Conservation (phyloP, 2,329 filamentous ascomycete species). For the Lizonia empirigonia region DNA sequence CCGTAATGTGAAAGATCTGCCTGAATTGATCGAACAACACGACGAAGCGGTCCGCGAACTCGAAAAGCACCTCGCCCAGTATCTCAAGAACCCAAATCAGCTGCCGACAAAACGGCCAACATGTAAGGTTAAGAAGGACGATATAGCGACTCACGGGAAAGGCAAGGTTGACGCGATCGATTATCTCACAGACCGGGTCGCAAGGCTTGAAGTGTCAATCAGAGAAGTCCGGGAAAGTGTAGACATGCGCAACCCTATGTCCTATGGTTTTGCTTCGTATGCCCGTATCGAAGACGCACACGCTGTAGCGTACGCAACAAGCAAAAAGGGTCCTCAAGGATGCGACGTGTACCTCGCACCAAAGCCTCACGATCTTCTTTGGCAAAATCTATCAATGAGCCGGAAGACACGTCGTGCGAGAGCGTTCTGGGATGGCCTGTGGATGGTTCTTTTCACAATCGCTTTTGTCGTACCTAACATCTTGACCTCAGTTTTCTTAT, state of each 20-base stretch:
- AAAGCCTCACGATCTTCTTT: conserved; percentile 88
- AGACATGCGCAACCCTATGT: conserved; percentile 86
- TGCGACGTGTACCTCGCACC: conserved; percentile 80
- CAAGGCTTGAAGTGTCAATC: conserved; percentile 79
- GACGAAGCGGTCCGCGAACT: conserved; percentile 78
- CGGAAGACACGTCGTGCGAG: conserved; percentile 71
- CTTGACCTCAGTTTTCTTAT: conserved; percentile 89
- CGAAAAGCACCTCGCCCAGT: conserved; percentile 78
- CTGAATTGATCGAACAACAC: conserved; percentile 82
- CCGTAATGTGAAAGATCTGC: conserved; percentile 88
- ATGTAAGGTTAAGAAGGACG: conserved; percentile 78
- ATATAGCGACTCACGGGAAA: conserved; percentile 66
- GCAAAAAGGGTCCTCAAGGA: conserved; percentile 78
- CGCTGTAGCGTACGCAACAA: conserved; percentile 75
- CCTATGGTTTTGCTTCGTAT: conserved; percentile 94
- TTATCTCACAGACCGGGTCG: conserved; percentile 84
- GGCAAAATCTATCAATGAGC: conserved; percentile 84
- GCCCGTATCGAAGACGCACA: conserved; percentile 87
- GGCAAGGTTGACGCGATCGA: conserved; percentile 91
- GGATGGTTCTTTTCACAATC: conserved; percentile 79
- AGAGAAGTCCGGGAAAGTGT: conserved; percentile 79
- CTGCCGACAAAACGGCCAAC: conserved; percentile 77
- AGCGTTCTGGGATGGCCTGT: conserved; percentile 78
- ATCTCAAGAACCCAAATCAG: conserved; percentile 81
- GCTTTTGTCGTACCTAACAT: conserved; percentile 91